Base-by-base conservation (phyloP, 2,329 filamentous ascomycete species). In the Nothophoma quercina region DNA sequence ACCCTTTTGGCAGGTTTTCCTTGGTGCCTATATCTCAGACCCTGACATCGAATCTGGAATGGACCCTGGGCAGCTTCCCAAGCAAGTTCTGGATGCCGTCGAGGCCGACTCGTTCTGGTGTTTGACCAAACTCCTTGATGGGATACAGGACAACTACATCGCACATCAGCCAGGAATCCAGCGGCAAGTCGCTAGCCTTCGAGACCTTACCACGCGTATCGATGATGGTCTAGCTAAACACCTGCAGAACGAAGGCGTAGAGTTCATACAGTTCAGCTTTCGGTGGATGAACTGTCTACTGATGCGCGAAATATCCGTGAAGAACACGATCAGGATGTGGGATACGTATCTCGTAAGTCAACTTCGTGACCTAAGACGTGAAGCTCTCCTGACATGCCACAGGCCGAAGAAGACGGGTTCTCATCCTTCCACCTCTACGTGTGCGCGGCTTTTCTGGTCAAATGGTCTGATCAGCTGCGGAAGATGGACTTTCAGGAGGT, bases 31-130 rank as follows among this genome's bases (percentile, higher is more conserved):
- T 75, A 95, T 98, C 56, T 93, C 91, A n/a, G 91, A 97, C 72
- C 85, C 88, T 22, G 88, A 97, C 69, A 91, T 98, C 38, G 92
- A 96, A 73, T 88, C 85, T 52, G 93, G 93, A 49, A 97, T 99
- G 92, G 95, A 99, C 72, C 95, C 95, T 0, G 95, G 93, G 1
- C 93, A 98, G 74, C 78, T 99, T 28, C 95, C 95, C 2, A 89
- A 87, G 71, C 83, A 91, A 28, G 96, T 99, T 6, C 79, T 99
- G 30, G 95, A 99, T 73, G 95, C 95, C 0, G 95, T 99, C 6
- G 95, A 99, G 77, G 95, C 95, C 6, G 95, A 99, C 77, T 91
- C 92, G 0, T 99, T 98, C 73, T 99, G 95, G 95, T 99, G 95
- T 74, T 80, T 99, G 55, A 97, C 95, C 0, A 99, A 99, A 75